Evolutionary conservation across 116 monocot species (phyloP).

Genomic region (Phalaenopsis hybrid): DNA sequence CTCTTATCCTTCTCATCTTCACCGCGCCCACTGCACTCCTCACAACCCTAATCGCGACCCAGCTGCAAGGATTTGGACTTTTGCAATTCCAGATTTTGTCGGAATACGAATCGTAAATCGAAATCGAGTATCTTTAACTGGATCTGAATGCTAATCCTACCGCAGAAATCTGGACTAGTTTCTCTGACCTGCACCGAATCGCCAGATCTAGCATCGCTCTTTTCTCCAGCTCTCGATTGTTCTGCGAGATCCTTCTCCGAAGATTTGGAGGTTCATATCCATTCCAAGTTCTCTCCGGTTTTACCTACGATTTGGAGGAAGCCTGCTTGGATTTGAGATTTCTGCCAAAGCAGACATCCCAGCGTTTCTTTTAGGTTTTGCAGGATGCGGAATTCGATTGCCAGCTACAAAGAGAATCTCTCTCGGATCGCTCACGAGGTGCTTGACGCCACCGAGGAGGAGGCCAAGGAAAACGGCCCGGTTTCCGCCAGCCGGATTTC

Average conservation of each 20-base stretch:
- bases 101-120: not conserved
- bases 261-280: not conserved
- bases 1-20: not conserved
- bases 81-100: not conserved
- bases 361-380: not conserved
- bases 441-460: conserved; percentile 41
- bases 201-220: not conserved
- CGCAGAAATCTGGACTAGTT: not conserved
- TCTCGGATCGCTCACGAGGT: conserved; percentile 87
- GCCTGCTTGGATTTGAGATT: conserved; percentile 5
- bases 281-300: not conserved
- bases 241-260: not conserved
- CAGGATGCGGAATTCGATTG: conserved; percentile 70
- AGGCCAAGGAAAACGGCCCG: conserved; percentile 7
- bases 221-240: not conserved
- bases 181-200: not conserved
- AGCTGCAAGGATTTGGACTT: not conserved
- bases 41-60: not conserved
- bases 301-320: not conserved
- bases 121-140: not conserved
- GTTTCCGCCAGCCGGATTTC: conserved; percentile 29
- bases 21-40: not conserved
- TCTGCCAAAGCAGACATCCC: not conserved
- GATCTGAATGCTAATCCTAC: conserved; percentile 4
- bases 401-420: conserved; percentile 78